Evolutionary conservation across 2,329 filamentous ascomycete species (phyloP).

Genomic region (Microdochium trichocladiopsis): DNA sequence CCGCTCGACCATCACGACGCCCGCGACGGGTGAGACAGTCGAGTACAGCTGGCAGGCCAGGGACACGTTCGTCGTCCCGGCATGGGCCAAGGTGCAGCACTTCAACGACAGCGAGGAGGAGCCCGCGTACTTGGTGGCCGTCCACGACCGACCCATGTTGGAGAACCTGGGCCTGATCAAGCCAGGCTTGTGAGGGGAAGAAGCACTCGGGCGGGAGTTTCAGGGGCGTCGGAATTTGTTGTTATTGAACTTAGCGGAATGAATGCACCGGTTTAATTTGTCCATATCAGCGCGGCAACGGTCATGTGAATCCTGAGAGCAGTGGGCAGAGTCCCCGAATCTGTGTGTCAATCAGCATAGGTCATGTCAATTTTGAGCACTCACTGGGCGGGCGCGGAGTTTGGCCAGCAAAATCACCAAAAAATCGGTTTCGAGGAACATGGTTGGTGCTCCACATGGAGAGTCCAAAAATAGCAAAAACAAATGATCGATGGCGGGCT

Average conservation of each 20-base stretch:
- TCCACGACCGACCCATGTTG: conserved; percentile 25
- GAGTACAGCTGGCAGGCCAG: conserved; percentile 32
- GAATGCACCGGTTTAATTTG: not conserved
- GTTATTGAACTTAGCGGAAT: not conserved
- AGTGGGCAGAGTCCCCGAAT: too few relatives aligned
- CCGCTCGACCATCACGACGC: conserved; percentile 26
- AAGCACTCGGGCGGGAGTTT: too few relatives aligned
- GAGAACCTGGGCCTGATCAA: conserved; percentile 16
- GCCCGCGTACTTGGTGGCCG: conserved; percentile 24
- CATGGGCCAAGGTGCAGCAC: conserved; percentile 43
- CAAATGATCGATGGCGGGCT: not conserved
- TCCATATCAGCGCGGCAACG: too few relatives aligned
- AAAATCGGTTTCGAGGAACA: too few relatives aligned
- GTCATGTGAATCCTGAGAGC: too few relatives aligned
- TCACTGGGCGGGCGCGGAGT: too few relatives aligned
- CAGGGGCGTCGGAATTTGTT: too few relatives aligned
- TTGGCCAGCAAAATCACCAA: too few relatives aligned
- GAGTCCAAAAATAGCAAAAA: not conserved
- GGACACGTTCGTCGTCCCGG: conserved; percentile 46
- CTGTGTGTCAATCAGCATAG: too few relatives aligned
- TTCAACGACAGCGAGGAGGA: conserved; percentile 21
- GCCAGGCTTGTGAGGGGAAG: not conserved
- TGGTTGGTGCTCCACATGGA: not conserved
- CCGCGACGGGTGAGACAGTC: conserved; percentile 19
- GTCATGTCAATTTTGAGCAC: too few relatives aligned